Conservation (phyloP, 208 protist genomes). For the Balamuthia mandrillaris region DNA sequence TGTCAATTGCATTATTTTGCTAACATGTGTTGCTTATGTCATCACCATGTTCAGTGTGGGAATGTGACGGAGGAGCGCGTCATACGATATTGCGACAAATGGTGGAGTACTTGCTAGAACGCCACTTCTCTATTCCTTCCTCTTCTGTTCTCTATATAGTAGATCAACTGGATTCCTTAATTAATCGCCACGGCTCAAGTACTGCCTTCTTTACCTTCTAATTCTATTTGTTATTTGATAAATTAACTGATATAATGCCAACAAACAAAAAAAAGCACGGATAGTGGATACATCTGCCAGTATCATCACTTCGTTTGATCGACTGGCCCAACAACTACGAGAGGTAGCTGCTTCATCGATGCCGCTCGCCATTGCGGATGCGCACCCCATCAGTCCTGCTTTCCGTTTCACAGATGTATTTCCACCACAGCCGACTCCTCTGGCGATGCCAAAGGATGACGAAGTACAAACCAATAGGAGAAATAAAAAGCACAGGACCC, state of each 20-base stretch:
- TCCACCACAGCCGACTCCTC: too few species aligned
- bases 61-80: neutral
- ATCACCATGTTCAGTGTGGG: neutral
- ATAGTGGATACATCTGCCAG: neutral
- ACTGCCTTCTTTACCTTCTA: too few species aligned
- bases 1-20: neutral
- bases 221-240: too few species aligned
- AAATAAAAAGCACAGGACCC: too few species aligned
- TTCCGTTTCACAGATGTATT: too few species aligned
- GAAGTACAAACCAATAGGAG: too few species aligned
- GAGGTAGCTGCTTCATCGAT: neutral
- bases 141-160: neutral
- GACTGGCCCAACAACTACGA: neutral
- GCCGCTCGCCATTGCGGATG: neutral
- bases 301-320: conserved; percentile 4
- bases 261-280: neutral
- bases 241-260: too few species aligned
- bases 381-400: neutral
- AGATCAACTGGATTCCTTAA: neutral
- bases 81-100: neutral
- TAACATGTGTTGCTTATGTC: too few species aligned
- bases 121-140: neutral
- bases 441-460: too few species aligned
- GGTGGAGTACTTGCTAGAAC: neutral
- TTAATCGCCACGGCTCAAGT: neutral